Base-by-base conservation (phyloP, 306 rosid genomes). In the Hippophae rhamnoides region DNA sequence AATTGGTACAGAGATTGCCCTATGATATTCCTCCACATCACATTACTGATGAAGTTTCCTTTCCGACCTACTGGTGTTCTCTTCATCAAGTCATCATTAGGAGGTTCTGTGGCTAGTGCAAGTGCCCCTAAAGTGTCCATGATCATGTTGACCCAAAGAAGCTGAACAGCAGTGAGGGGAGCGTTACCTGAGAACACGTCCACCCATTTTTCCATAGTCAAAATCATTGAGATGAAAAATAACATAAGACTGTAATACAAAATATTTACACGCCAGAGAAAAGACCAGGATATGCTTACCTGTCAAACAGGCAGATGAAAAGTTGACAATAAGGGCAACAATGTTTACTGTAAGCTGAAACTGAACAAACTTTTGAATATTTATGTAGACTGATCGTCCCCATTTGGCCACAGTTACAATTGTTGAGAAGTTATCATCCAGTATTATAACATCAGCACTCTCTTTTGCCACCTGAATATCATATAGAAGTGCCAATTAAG, bases 41-140 rank as follows among this genome's bases (percentile, higher is more conserved):
- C 93, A 67, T 88, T 88, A 68, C 77, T 87, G 75, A 92, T 88
- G 67, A 92, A 87, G 78, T 88, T 92, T 65, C 99, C 99, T 73
- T 82, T 92, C 81, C 99, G 77, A 26, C 99, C 99, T 76, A 92
- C 99, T 2, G 99, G 99, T 12, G 79, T 18, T 76, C 88, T 83
- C 66, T 88, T 88, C 99, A 92, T 92, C 71, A 92, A 71, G 47
- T 85, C 93, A 14, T 83, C 87, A 23, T 53, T 85, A 11, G 99
- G 99, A 59, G 96, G 99, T 71, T 92, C 95, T 0, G 99, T 92
- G 68, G 99, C 99, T 47, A 92, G 72, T 51, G 96, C 99, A 78
- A 92, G 96, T 41, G 99, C 99, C 74, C 99, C 99, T 54, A 92
- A 80, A 70, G 99, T 92, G 72, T 92, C 99, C 99, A 88, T 92